Evolutionary conservation across 2,329 filamentous ascomycete genomes (phyloP), one percentile per base, ranked within the genome.

Genomic region (Alternaria metachromatica): DNA sequence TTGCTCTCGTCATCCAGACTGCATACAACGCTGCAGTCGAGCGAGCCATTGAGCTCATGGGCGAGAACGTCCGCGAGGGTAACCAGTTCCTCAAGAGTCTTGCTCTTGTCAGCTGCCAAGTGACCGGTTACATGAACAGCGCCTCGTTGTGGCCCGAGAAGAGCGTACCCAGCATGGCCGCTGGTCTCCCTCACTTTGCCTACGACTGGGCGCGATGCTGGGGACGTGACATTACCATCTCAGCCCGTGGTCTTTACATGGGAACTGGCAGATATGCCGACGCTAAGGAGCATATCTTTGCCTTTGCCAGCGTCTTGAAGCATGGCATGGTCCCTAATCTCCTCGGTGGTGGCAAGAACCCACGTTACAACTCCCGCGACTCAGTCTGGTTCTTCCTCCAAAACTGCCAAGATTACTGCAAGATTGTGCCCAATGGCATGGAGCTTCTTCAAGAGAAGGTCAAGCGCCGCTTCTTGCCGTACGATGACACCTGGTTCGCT

Each of bases 311-410:
- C 77, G 94, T 99, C 11, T 83, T 99, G 70, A 99, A 99, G 84
- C 96, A 99, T 73, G 96, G 96, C 55, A 97, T 98, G 94, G 94
- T 99, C 61, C 96, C 96, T 13, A 99, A 99, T 75, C 86, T 99
- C 20, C 85, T 99, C 13, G 91, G 93, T 68, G 93, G 92, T 63
- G 94, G 96, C 7, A 92, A 91, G 64, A 86, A 90, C 15, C 96
- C 96, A 4, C 88, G 96, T 25, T 99, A 98, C 84, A 99, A 99
- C 79, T 94, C 96, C 46, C 88, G 96, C 64, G 96, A 99, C 80
- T 97, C 96, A 0, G 89, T 97, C 45, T 99, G 96, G 96, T 99
- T 98, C 85, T 97, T 96, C 84, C 82, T 99, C 55, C 96, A 99
- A 79, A 92, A 92, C 68, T 95, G 98, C 53, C 96, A 99, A 75